These are phyloP conservation scores for Pseudogymnoascus destructans DNA, from an alignment of 2,329 filamentous ascomycete genomes.

Conservation along the genomic window DNA sequence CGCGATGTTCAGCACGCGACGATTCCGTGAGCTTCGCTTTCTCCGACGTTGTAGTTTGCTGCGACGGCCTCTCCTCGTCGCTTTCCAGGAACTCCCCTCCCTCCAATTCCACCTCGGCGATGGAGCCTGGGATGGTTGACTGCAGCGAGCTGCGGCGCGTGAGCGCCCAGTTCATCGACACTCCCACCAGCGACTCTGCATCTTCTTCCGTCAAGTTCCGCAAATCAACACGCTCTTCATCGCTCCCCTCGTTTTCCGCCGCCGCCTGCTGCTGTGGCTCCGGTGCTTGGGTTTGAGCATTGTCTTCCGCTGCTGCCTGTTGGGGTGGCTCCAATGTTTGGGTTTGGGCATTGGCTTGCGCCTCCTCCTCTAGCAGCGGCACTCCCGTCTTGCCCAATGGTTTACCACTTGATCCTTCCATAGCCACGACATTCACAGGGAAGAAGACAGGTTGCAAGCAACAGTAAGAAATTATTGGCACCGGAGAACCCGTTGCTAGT, in stretches of 20 bases:
- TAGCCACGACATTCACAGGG: not conserved
- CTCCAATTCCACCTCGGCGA: constrained; percentile 39
- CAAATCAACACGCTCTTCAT: not conserved
- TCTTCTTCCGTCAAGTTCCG: constrained; percentile 32
- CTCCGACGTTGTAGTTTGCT: not conserved
- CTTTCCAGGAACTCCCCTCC: constrained; percentile 30
- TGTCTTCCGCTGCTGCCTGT: too few relatives aligned
- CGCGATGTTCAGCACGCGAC: constrained; percentile 33
- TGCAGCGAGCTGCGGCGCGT: constrained; percentile 38
- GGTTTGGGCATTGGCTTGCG: not conserved
- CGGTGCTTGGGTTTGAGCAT: not conserved
- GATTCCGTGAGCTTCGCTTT: constrained; percentile 17
- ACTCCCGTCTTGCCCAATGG: not conserved
- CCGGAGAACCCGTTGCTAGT: not conserved
- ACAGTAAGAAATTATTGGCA: not conserved
- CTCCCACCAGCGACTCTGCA: constrained; percentile 46
- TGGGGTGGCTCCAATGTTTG: not conserved
- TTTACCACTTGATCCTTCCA: not conserved
- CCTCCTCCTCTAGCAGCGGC: not conserved
- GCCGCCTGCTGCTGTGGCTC: not conserved
- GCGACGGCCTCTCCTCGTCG: constrained; percentile 24
- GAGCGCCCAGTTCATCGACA: constrained; percentile 42
- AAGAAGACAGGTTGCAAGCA: not conserved
- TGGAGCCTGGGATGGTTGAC: constrained; percentile 20
- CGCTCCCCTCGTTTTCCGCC: not conserved